Conservation (phyloP, 2,329 filamentous ascomycete species). For the Fusarium dimerum region DNA sequence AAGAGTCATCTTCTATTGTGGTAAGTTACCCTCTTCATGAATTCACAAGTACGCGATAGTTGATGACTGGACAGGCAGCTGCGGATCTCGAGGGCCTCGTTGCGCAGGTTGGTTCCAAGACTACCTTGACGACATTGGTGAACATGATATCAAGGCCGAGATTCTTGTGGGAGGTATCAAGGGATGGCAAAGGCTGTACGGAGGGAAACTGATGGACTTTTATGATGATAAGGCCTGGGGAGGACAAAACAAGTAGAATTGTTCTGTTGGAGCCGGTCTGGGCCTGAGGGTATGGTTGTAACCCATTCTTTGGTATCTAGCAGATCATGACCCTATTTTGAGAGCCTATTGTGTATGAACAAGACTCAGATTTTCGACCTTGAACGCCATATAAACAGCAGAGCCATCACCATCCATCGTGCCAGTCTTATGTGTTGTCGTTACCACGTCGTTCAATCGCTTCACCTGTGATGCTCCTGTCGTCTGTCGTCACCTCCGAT, state of each 20-base stretch:
- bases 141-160: conserved; percentile 45
- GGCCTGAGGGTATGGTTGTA: conserved; percentile 22
- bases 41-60: not conserved
- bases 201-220: conserved; percentile 48
- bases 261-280: conserved; percentile 10
- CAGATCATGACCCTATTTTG: conserved; percentile 25
- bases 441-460: conserved; percentile 21
- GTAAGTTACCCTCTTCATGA: conserved; percentile 33
- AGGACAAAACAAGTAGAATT: conserved; percentile 24
- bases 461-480: conserved; percentile 25
- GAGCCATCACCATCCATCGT: conserved; percentile 15
- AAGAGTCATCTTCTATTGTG: conserved; percentile 57
- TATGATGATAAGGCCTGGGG: conserved; percentile 48
- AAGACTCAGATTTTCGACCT: conserved; percentile 32
- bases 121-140: conserved; percentile 49
- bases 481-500: conserved; percentile 63
- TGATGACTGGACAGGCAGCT: conserved; percentile 43
- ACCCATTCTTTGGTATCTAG: conserved; percentile 32
- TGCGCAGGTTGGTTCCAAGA: conserved; percentile 60
- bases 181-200: conserved; percentile 54
- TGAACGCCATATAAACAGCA: conserved; percentile 37
- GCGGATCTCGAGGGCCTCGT: conserved; percentile 50
- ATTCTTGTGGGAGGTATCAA: conserved; percentile 55
- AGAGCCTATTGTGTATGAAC: conserved; percentile 20
- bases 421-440: conserved; percentile 10